A percentile compares a stretch with the other conserved stretches of the same genome.
These are phyloP conservation scores for Hirsutella thompsonii DNA, from an alignment of 2,329 filamentous ascomycete genomes.

Conservation along the genomic window DNA sequence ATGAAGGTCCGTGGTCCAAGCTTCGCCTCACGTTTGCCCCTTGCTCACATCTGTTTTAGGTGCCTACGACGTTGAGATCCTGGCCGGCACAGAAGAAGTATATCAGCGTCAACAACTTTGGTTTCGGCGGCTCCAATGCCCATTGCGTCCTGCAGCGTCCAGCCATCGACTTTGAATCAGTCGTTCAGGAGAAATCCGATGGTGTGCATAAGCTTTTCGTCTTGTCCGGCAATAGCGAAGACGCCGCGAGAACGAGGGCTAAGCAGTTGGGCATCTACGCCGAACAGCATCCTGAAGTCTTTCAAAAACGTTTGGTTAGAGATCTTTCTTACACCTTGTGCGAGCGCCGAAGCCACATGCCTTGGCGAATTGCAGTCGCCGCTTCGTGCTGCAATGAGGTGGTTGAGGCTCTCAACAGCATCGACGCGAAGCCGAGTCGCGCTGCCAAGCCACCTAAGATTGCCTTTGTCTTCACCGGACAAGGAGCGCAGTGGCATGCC, in stretches of 20 bases:
- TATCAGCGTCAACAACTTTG: constrained; percentile 36
- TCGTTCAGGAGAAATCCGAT: constrained; percentile 5
- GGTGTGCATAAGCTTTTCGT: constrained; percentile 25
- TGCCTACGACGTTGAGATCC: constrained; percentile 27
- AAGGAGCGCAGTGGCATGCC: constrained; percentile 23
- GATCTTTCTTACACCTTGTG: constrained; percentile 35
- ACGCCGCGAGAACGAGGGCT: constrained; percentile 16
- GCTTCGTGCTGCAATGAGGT: constrained; percentile 31
- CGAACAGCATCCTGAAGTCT: constrained; percentile 28
- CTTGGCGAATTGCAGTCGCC: constrained; percentile 29
- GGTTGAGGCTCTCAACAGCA: constrained; percentile 27
- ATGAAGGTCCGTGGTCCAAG: constrained; percentile 17
- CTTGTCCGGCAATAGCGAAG: constrained; percentile 24
- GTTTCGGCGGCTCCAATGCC: constrained; percentile 32
- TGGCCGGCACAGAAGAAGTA: constrained; percentile 36
- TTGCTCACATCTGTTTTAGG: constrained; percentile 2
- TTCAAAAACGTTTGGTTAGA: constrained; percentile 27
- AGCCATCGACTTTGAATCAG: background rate
- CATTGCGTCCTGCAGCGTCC: constrained; percentile 24
- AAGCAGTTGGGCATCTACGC: constrained; percentile 22
- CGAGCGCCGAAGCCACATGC: constrained; percentile 28
- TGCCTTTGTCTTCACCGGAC: constrained; percentile 25
- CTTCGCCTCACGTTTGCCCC: background rate
- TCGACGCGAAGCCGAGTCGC: constrained; percentile 6
- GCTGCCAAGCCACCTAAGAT: constrained; percentile 9